Base-by-base conservation (phyloP, 1,284 basidiomycete genomes). In the Malassezia cuniculi region DNA sequence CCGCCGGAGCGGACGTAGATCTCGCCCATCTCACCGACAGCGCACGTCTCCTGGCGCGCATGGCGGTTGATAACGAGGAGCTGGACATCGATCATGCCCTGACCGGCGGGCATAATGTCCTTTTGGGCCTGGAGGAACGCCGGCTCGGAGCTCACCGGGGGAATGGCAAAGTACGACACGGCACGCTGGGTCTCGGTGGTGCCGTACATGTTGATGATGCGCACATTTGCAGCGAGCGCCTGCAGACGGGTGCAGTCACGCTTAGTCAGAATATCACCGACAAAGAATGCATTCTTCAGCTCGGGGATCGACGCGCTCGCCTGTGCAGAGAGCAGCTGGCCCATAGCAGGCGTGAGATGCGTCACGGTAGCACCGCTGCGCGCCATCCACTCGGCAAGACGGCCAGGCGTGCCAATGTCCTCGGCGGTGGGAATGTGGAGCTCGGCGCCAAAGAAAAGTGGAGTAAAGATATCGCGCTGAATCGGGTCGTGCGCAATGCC, bases 401-500 rank as follows among this genome's bases (percentile, higher is more conserved):
- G 78, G 12, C 93, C 93, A 0, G 93, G 93, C 1, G 85, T 95
- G 31, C 87, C 87, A 48, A 99, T 99, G 66, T 95, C 90, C 47
- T 95, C 90, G 6, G 85, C 79, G 0, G 93, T 97, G 1, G 93
- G 93, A 11, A 99, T 86, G 64, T 94, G 85, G 5, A 99, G 75
- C 61, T 85, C 76, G 0, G 93, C 90, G 15, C 93, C 93, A 45
- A 99, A 82, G 76, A 97, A 99, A 12, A 97, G 75, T 1, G 93
- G 93, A 0, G 93, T 99, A 68, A 99, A 97, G 75, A 99, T 99
- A 65, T 99, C 93, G 54, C 93, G 79, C 68, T 99, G 93, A 53
- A 99, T 95, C 6, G 93, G 93, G 70, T 99, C 93, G 65, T 99
- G 93, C 8, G 93, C 93, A 47, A 99, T 99, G 27, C 93, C 93